Percentiles rank a stretch among this genome's conserved stretches.
Evolutionary conservation across 345 rosid genomes (phyloP).

Genomic region (Linum tenue): DNA sequence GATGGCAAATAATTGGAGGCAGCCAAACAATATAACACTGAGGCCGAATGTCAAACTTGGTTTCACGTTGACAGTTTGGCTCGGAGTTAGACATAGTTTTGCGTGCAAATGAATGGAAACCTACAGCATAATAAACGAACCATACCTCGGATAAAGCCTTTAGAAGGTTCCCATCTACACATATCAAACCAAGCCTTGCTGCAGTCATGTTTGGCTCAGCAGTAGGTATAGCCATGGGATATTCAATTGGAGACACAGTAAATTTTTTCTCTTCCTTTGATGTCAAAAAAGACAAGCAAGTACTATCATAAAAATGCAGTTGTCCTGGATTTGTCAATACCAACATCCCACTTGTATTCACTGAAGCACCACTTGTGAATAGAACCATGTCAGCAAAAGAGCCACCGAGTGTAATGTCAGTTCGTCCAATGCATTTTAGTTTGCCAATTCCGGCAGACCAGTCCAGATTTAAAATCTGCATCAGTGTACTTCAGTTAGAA

Average conservation of each 20-base stretch:
- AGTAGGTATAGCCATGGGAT: constrained; percentile 18
- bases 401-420: constrained; percentile 24
- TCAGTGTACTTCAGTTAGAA: neutral
- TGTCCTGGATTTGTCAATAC: constrained; percentile 28
- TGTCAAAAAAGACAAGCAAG: constrained; percentile 14
- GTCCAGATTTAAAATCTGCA: constrained; percentile 22
- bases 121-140: neutral
- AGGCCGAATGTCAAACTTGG: neutral
- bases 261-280: constrained; percentile 12
- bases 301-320: constrained; percentile 18
- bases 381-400: constrained; percentile 26
- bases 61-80: neutral
- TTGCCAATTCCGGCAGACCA: constrained; percentile 21
- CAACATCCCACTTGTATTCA: constrained; percentile 11
- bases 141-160: constrained; percentile 21
- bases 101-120: neutral
- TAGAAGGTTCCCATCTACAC: constrained; percentile 13
- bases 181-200: constrained; percentile 15
- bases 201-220: constrained; percentile 20
- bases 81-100: neutral
- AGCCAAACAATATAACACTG: neutral
- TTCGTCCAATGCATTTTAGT: constrained; percentile 19
- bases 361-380: constrained; percentile 7
- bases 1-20: neutral
- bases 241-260: constrained; percentile 17